Conservation (phyloP, 257 asterid species). For the Salvia miltiorrhiza region DNA sequence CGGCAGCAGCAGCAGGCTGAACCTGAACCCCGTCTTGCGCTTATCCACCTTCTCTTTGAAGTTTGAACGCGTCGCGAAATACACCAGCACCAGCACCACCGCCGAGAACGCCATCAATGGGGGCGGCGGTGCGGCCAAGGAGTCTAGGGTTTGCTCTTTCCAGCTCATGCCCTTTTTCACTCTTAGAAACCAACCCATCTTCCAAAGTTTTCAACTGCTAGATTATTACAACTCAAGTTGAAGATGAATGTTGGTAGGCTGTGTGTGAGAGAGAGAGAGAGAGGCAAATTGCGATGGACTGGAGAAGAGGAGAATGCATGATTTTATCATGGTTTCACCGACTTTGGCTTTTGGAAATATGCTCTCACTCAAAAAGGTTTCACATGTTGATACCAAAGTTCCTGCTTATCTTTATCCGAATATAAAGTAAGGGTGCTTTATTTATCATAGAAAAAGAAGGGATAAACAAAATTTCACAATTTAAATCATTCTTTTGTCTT, state of each 20-base stretch:
- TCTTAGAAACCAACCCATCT: slow-evolving; percentile 46
- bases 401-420: neutral
- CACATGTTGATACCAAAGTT: slow-evolving; percentile 20
- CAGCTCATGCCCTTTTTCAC: slow-evolving; percentile 57
- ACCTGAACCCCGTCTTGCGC: slow-evolving; percentile 28
- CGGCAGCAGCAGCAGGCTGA: slow-evolving; percentile 45
- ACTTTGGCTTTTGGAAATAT: slow-evolving; percentile 6
- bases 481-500: too few species aligned
- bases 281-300: too few species aligned
- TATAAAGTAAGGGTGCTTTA: too few species aligned
- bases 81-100: slow-evolving; percentile 33
- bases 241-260: neutral
- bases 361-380: neutral
- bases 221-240: neutral
- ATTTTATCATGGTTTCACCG: slow-evolving; percentile 11
- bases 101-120: slow-evolving; percentile 48
- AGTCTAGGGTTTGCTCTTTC: slow-evolving; percentile 62
- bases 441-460: too few species aligned
- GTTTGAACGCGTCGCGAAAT: slow-evolving; percentile 32
- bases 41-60: slow-evolving; percentile 35
- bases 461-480: too few species aligned
- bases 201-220: neutral
- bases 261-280: neutral
- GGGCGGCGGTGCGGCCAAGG: slow-evolving; percentile 55
- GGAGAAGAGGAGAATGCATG: neutral